Conservation (phyloP, 345 rosid species). For the Clausena lansium region DNA sequence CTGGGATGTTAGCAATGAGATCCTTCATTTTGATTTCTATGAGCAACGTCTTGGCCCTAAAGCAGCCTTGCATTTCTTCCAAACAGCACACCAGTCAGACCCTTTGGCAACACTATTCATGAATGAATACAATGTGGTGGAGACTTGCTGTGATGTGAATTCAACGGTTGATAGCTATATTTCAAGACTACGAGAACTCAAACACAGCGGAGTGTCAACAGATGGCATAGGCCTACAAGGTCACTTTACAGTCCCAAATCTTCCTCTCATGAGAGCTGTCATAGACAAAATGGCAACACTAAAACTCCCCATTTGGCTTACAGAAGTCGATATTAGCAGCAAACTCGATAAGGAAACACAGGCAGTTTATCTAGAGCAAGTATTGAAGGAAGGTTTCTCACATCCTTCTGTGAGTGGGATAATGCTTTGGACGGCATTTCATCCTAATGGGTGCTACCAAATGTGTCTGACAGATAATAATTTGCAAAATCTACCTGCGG, state of each 20-base stretch:
- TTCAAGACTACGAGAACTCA: constrained; percentile 51
- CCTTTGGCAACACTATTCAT: constrained; percentile 67
- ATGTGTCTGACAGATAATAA: constrained; percentile 74
- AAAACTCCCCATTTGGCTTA: constrained; percentile 82
- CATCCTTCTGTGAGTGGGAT: constrained; percentile 80
- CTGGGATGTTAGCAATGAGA: constrained; percentile 91
- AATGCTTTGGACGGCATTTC: constrained; percentile 81
- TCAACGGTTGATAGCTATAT: constrained; percentile 67
- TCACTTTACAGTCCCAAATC: constrained; percentile 66
- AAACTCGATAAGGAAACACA: constrained; percentile 43
- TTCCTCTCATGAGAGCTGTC: constrained; percentile 63
- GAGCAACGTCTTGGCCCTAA: constrained; percentile 61
- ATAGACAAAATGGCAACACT: constrained; percentile 71
- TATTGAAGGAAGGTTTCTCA: constrained; percentile 80
- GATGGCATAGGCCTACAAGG: constrained; percentile 77
- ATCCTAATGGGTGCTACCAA: constrained; percentile 66
- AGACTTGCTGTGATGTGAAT: constrained; percentile 64
- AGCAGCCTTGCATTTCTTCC: constrained; percentile 58
- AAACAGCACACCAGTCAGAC: constrained; percentile 56
- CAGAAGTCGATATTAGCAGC: constrained; percentile 69
- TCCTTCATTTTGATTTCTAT: constrained; percentile 80
- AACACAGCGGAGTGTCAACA: constrained; percentile 44
- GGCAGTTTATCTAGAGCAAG: constrained; percentile 70
- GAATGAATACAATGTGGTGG: constrained; percentile 83
- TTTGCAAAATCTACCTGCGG: constrained; percentile 64